Conservation (phyloP, 345 rosid genomes). For the Eucalyptus microcorys region DNA sequence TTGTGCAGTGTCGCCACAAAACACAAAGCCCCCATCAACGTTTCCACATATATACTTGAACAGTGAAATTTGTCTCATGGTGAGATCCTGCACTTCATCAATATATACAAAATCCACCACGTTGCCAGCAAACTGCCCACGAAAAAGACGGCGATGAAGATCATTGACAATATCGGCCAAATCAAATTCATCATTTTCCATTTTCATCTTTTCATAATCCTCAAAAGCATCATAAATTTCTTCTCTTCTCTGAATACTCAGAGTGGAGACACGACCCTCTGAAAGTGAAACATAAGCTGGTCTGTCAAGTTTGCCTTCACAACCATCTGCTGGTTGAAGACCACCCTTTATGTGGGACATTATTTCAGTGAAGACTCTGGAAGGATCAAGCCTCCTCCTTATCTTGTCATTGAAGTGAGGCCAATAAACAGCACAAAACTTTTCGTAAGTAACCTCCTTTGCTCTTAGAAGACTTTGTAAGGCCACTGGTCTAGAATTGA, state of each 20-base stretch:
- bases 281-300: constrained; percentile 18
- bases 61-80: constrained; percentile 39
- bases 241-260: constrained; percentile 8
- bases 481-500: constrained; percentile 1
- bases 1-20: constrained; percentile 39
- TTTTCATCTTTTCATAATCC: constrained; percentile 34
- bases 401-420: constrained; percentile 22
- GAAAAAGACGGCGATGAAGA: constrained; percentile 27
- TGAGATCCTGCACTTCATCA: constrained; percentile 59
- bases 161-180: constrained; percentile 44
- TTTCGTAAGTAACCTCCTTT: constrained; percentile 32
- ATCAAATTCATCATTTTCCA: constrained; percentile 27
- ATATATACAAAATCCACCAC: constrained; percentile 35
- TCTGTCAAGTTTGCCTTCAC: constrained; percentile 13
- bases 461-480: constrained; percentile 14
- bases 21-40: constrained; percentile 33
- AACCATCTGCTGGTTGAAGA: background rate
- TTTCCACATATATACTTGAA: constrained; percentile 27
- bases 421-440: constrained; percentile 38
- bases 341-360: constrained; percentile 47
- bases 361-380: constrained; percentile 41
- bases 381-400: constrained; percentile 26
- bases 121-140: constrained; percentile 7
- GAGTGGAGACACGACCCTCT: constrained; percentile 16
- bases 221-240: constrained; percentile 21